phyloP scores from a whole-genome alignment of 73 alveolate species.

The Stentor coeruleus region DNA sequence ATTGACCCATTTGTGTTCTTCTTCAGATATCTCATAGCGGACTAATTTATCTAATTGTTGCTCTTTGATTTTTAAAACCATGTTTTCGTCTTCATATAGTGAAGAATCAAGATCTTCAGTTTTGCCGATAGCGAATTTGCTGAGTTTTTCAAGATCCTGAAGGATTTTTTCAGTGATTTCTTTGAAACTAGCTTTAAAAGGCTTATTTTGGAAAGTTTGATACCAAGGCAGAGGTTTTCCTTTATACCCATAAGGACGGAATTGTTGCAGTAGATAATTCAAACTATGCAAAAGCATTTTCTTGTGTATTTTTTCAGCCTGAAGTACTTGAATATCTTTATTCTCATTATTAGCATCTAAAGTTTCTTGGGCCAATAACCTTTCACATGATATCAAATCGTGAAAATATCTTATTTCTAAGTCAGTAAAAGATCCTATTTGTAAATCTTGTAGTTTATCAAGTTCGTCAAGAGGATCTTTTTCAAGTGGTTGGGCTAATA shows the following conservation, averaged over 20 bases:
- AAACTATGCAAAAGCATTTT: background rate
- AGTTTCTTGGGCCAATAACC: background rate
- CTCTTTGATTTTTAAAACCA: background rate
- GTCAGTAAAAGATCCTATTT: conserved; percentile 20
- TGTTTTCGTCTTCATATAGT: background rate
- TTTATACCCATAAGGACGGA: background rate
- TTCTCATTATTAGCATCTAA: background rate
- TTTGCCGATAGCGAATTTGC: background rate
- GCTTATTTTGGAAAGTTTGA: background rate
- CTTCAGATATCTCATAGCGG: conserved; percentile 47
- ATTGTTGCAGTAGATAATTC: background rate
- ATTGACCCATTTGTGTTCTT: conserved; percentile 60
- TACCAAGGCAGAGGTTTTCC: conserved; percentile 21
- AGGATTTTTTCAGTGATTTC: background rate
- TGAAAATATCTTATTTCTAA: background rate
- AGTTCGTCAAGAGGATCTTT: background rate
- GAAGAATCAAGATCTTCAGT: background rate
- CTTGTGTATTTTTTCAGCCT: background rate
- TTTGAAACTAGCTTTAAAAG: too few relatives aligned
- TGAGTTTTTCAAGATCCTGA: background rate
- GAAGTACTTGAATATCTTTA: background rate
- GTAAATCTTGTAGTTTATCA: conserved; percentile 1
- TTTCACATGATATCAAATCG: background rate
- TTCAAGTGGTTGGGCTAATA: background rate
- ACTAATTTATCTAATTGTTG: conserved; percentile 8